Evolutionary conservation across 768 basidiomycete species (phyloP), one percentile per base, ranked within the genome.

Genomic region (Suillus fuscotomentosus): DNA sequence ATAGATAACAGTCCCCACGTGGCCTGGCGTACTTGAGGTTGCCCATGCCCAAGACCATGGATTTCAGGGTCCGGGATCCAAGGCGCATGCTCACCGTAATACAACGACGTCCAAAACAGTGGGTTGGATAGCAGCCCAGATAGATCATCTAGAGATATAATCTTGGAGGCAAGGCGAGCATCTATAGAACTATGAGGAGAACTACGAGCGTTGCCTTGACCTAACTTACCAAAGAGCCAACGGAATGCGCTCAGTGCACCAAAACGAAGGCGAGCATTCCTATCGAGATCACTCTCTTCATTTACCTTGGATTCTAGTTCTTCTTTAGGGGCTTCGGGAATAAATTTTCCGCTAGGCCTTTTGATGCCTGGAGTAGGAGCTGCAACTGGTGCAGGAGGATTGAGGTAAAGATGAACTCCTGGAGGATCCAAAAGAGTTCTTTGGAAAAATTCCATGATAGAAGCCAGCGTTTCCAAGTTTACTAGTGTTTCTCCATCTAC

Each of bases 21-120:
- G 13, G 88, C 82, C 71, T 87, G 84, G 20, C 95, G 84, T 38
- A 94, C 89, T 47, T 80, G 82, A 3, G 93, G 91, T 68, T 95
- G 92, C 3, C 74, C 80, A 41, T 77, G 79, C 1, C 92, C 92
- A 66, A 90, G 86, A 56, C 77, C 76, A 57, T 81, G 80, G 5
- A 81, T 65, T 2, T 76, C 76, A 42, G 57, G 41, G 57, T 59
- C 57, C 6, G 57, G 57, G 15, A 76, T 73, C 71, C 82, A 85
- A 0, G 82, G 81, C 39, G 79, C 80, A 10, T 65, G 69, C 65
- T 77, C 77, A 1, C 72, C 78, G 38, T 82, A 80, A 66, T 83
- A 82, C 8, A 89, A 76, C 2, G 81, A 79, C 15, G 84, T 86
- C 90, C 87, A 95, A 34, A 88, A 77, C 3, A 73, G 79, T 41